These are phyloP conservation scores for Vigna unguiculata DNA, from an alignment of 306 rosid genomes.

Conservation along the genomic window DNA sequence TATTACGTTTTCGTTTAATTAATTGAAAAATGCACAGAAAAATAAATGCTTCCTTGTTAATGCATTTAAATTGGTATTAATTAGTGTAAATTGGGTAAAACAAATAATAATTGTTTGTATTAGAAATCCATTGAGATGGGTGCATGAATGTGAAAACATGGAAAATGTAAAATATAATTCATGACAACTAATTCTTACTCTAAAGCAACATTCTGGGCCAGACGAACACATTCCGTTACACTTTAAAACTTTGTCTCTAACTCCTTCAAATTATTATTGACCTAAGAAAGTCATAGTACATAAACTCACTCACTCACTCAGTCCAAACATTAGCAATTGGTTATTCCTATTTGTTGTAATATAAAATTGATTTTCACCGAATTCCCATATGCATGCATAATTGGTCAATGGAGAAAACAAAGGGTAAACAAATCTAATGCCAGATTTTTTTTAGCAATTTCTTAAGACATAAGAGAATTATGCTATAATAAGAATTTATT, in stretches of 20 bases:
- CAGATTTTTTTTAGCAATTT: background rate
- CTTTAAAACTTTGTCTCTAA: constrained; percentile 9
- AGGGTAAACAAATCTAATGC: background rate
- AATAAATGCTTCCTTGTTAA: background rate
- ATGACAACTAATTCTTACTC: background rate
- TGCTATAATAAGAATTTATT: background rate
- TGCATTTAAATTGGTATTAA: background rate
- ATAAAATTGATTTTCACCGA: constrained; percentile 21
- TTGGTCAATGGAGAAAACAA: background rate
- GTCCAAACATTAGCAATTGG: background rate
- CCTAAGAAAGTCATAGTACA: background rate
- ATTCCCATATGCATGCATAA: background rate
- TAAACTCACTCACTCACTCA: background rate
- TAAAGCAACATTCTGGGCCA: background rate
- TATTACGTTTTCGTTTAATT: background rate
- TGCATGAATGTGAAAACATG: background rate
- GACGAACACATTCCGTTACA: background rate
- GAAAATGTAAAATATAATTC: background rate
- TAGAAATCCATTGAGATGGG: background rate
- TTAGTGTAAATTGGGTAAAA: too few relatives aligned
- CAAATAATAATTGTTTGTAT: too few relatives aligned
- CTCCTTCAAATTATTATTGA: constrained; percentile 44
- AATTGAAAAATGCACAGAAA: background rate
- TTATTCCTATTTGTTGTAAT: background rate
- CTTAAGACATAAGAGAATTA: constrained; percentile 7